Percentiles rank a stretch among this genome's conserved stretches.
These are phyloP conservation scores for Apophysomyces elegans DNA, from an alignment of 371 early-diverging fungal genomes.

Conservation along the genomic window DNA sequence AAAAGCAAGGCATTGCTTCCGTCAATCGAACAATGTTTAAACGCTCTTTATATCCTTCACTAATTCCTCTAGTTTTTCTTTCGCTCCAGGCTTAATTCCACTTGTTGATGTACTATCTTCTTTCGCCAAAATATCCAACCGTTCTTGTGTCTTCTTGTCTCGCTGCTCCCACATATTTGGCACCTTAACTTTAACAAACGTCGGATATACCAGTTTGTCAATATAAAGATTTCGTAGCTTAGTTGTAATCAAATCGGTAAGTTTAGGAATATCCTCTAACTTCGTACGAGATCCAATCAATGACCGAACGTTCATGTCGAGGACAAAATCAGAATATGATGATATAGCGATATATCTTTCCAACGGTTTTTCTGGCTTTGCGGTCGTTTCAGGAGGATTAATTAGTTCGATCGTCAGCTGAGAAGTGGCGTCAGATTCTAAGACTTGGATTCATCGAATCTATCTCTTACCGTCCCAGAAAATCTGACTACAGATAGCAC, in stretches of 20 bases:
- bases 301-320: constrained; percentile 87
- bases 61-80: constrained; percentile 43
- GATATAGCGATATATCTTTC: constrained; percentile 68
- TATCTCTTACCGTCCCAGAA: constrained; percentile 76
- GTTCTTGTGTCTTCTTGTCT: constrained; percentile 22
- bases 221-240: constrained; percentile 74
- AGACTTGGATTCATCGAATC: neutral
- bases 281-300: constrained; percentile 92
- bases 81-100: constrained; percentile 24
- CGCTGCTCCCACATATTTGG: constrained; percentile 49
- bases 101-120: constrained; percentile 5
- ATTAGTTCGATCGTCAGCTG: constrained; percentile 52
- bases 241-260: constrained; percentile 81
- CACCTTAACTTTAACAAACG: constrained; percentile 56
- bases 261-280: constrained; percentile 91
- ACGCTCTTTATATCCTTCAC: constrained; percentile 43
- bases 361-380: constrained; percentile 40
- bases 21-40: neutral
- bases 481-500: constrained; percentile 83
- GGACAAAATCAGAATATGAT: constrained; percentile 71
- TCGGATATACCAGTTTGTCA: constrained; percentile 67
- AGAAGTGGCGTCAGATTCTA: constrained; percentile 3
- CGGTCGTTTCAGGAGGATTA: constrained; percentile 49
- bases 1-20: too few relatives aligned
- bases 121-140: neutral